These are phyloP conservation scores for Plasmodium knowlesi DNA, from an alignment of 169 alveolate species.

Conservation along the genomic window DNA sequence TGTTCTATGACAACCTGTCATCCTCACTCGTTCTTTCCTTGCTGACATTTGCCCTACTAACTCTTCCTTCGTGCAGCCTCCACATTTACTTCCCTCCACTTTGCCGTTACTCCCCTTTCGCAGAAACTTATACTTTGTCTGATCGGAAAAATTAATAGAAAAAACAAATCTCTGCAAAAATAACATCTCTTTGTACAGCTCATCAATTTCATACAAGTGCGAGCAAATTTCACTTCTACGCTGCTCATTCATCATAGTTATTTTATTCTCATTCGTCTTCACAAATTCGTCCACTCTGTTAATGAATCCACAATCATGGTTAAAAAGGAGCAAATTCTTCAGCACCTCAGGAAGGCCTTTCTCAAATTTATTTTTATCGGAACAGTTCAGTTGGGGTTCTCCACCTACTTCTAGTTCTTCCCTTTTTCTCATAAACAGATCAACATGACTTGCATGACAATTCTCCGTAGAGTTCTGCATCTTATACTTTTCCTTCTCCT, in stretches of 20 bases:
- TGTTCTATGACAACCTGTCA: background rate
- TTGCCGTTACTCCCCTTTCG: background rate
- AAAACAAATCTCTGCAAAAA: slow-evolving; percentile 25
- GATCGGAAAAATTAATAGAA: slow-evolving; percentile 28
- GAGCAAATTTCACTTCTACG: slow-evolving; percentile 27
- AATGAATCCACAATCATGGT: slow-evolving; percentile 6
- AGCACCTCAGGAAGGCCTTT: background rate
- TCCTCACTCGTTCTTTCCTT: background rate
- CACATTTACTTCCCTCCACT: background rate
- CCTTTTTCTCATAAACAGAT: background rate
- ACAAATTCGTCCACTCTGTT: slow-evolving; percentile 2
- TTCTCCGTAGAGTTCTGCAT: background rate
- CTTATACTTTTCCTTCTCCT: background rate
- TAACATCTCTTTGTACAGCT: slow-evolving; percentile 1
- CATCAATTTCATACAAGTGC: background rate
- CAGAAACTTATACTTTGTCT: slow-evolving; percentile 42
- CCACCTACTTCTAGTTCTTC: background rate
- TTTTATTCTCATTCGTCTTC: slow-evolving; percentile 10
- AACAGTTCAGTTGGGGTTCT: background rate
- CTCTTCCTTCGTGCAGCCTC: background rate
- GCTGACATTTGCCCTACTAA: background rate
- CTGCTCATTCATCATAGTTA: slow-evolving; percentile 21
- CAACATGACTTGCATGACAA: background rate
- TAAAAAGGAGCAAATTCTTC: slow-evolving; percentile 26
- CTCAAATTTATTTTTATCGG: background rate